phyloP scores from a whole-genome alignment of 1,139 yeast species.

The Sugiyamaella sp. region DNA sequence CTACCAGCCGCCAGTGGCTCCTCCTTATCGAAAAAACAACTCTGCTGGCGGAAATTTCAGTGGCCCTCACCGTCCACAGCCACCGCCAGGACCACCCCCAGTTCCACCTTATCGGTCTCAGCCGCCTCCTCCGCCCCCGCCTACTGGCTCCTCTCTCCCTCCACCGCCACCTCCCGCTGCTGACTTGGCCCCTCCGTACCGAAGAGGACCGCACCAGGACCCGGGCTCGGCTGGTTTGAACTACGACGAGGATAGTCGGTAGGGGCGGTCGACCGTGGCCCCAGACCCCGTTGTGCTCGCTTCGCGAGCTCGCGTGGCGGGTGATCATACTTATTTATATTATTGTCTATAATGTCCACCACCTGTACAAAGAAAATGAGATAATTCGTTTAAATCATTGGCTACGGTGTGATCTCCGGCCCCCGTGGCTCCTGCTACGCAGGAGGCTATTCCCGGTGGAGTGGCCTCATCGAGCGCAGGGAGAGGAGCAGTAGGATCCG shows the following conservation, averaged over 20 bases:
- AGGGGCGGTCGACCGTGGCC: no score
- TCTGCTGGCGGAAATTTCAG: no score
- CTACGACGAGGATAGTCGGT: slow-evolving; percentile 18
- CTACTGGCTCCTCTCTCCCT: slow-evolving; percentile 7
- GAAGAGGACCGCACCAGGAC: no score
- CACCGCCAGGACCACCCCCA: slow-evolving; percentile 21
- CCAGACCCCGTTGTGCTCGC: no score
- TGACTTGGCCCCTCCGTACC: slow-evolving; percentile 17
- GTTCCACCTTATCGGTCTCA: slow-evolving; percentile 23
- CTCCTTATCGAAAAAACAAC: slow-evolving; percentile 11
- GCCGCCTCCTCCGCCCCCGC: slow-evolving; percentile 21
- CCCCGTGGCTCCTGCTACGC: no score
- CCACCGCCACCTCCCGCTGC: background rate
- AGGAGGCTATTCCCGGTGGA: no score
- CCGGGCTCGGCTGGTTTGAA: slow-evolving; percentile 13
- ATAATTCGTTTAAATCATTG: no score
- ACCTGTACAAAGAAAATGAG: background rate
- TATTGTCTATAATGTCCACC: background rate
- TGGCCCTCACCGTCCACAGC: slow-evolving; percentile 9
- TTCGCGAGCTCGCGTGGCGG: no score
- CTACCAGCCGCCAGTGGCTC: slow-evolving; percentile 9
- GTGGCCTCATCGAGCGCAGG: no score
- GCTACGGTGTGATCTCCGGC: no score
- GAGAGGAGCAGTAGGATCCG: no score
- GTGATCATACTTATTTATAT: background rate